These are phyloP conservation scores for Leccinum fibrillosum DNA, from an alignment of 768 basidiomycete genomes.

Conservation along the genomic window DNA sequence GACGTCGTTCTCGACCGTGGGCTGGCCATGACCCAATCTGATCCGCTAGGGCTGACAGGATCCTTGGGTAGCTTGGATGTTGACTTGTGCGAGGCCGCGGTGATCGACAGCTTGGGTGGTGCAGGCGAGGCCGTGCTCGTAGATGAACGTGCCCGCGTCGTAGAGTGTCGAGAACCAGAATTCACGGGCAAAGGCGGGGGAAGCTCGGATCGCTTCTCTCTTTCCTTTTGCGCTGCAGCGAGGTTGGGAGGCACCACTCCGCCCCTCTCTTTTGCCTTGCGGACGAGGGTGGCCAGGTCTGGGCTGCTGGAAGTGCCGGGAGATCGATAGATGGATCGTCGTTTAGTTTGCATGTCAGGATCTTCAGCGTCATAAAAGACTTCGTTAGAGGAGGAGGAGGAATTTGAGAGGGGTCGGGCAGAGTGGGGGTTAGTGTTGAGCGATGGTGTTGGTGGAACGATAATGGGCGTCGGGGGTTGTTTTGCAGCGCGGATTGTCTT, in stretches of 20 bases:
- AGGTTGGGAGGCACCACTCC: constrained; percentile 37
- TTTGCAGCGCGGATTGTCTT: constrained; percentile 33
- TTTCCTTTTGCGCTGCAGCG: constrained; percentile 26
- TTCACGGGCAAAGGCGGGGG: constrained; percentile 44
- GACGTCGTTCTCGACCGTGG: constrained; percentile 41
- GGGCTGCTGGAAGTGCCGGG: constrained; percentile 89
- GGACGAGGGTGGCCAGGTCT: constrained; percentile 82
- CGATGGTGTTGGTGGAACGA: constrained; percentile 70
- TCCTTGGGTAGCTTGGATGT: constrained; percentile 23
- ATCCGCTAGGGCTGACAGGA: constrained; percentile 33
- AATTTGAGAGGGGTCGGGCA: constrained; percentile 26
- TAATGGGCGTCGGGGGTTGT: constrained; percentile 57
- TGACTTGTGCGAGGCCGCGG: constrained; percentile 23
- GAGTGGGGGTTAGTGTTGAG: constrained; percentile 38
- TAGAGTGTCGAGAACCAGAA: constrained; percentile 25
- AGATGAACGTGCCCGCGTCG: constrained; percentile 41
- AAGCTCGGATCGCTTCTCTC: constrained; percentile 36
- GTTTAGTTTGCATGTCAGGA: constrained; percentile 64
- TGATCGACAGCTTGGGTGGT: constrained; percentile 37
- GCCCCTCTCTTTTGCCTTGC: constrained; percentile 76
- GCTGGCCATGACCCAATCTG: constrained; percentile 50
- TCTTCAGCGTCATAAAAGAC: constrained; percentile 66
- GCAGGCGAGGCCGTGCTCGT: constrained; percentile 33
- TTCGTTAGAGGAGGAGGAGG: constrained; percentile 56
- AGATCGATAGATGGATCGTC: constrained; percentile 83